These are phyloP conservation scores for Geotrichum klebahnii DNA, from an alignment of 1,139 yeast species.

Conservation along the genomic window DNA sequence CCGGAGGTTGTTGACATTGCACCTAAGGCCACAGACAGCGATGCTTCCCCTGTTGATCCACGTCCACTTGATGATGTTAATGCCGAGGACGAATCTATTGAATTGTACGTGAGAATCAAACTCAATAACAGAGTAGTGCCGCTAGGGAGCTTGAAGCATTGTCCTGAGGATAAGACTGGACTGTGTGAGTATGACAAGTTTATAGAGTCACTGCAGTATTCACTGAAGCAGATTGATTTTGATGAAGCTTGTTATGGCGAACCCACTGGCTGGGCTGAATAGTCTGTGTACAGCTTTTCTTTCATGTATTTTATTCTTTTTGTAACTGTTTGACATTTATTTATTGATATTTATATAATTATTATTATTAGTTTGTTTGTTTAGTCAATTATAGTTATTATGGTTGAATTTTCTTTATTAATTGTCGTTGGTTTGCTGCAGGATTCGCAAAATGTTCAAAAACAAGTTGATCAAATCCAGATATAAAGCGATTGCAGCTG, in stretches of 20 bases:
- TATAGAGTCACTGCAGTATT: constrained; percentile 36
- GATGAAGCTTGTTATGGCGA: constrained; percentile 39
- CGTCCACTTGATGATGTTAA: too few species aligned
- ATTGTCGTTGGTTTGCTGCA: constrained; percentile 49
- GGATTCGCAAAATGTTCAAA: constrained; percentile 65
- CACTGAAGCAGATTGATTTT: constrained; percentile 36
- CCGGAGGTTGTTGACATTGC: constrained; percentile 9
- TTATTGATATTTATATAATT: neutral
- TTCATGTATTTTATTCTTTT: too few species aligned
- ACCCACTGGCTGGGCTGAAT: constrained; percentile 7
- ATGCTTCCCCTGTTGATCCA: too few species aligned
- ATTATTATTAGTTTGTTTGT: neutral
- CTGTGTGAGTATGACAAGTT: constrained; percentile 39
- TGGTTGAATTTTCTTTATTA: constrained; percentile 1
- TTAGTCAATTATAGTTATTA: neutral
- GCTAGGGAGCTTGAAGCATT: constrained; percentile 37
- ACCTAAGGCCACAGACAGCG: constrained; percentile 12
- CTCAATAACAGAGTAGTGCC: constrained; percentile 44
- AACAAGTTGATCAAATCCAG: constrained; percentile 80
- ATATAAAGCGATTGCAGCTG: constrained; percentile 72
- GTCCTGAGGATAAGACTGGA: constrained; percentile 39
- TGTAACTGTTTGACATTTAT: neutral
- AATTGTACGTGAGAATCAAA: constrained; percentile 36
- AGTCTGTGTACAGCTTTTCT: neutral
- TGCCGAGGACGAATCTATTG: neutral